Base-by-base conservation (phyloP, 2,329 filamentous ascomycete genomes). In the Neopestalotiopsis clavispora region DNA sequence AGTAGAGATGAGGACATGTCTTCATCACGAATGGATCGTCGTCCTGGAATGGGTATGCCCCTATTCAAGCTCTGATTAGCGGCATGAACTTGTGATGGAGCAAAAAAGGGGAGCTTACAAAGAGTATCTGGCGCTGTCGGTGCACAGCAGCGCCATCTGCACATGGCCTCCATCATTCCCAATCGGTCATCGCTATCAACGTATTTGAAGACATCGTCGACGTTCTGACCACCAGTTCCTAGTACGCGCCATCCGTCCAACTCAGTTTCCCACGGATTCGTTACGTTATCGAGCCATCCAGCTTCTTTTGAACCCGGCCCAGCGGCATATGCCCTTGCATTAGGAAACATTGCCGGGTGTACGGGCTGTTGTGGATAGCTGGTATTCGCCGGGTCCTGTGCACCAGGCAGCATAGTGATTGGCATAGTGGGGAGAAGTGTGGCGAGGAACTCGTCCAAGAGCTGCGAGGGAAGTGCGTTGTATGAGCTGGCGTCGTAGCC, bases 31-130 rank as follows among this genome's bases (percentile, higher is more conserved):
- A 97, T 0, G 94, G 94, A 77, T 99, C 97, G 64, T 94, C 89
- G 20, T 96, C 93, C 80, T 98, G 95, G 81, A 97, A 99, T 0
- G 96, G 96, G 77, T 98, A 99, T 77, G 93, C 95, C 93, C 94
- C 94, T 95, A 70, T 20, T 17, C 52, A 34, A 17, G 2, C 64
- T 74, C 70, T 4, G 34, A 57, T 60, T 32, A 56, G 49, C 9
- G 32, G 42, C 49, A 13, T 4, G 6, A 12, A 34, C 32, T 20
- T 58, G 14, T 60, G 30, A 28, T 20, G 20, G 28, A 9, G n/a
- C 20, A n/a, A 17, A 30, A 10, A 7, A 14, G 23, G 20, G 10
- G n/a, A 57, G 84, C 92, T 85, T 85, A 95, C 94, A 97, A 58
- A 99, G 79, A 0, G 97, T 99, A 80, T 99, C 97, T 0, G 97